Percentiles rank a stretch among this genome's conserved stretches.
Conservation (phyloP, 768 basidiomycete species). For the Rhodotorula taiwanensis region DNA sequence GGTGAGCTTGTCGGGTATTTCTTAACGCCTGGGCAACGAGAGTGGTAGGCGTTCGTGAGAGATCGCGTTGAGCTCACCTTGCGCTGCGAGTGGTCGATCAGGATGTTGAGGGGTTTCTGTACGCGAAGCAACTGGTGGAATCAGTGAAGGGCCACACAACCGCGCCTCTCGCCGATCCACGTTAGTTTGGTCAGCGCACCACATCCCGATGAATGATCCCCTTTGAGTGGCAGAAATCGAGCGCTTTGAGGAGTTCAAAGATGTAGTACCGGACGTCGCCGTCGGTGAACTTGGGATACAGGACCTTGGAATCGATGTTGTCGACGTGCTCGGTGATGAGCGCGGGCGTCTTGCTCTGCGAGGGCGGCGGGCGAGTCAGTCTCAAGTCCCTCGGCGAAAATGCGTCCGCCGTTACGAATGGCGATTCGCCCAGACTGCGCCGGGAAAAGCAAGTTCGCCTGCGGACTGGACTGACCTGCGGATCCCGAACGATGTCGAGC, state of each 20-base stretch:
- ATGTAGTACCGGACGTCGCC: constrained; percentile 95
- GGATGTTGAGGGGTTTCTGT: constrained; percentile 89
- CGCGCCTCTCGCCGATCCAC: too few relatives aligned
- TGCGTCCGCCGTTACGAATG: too few relatives aligned
- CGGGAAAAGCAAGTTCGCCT: too few relatives aligned
- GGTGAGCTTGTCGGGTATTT: background rate
- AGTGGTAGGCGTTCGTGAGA: background rate
- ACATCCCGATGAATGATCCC: constrained; percentile 97
- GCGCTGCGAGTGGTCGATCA: constrained; percentile 97
- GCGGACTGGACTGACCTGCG: constrained; percentile 44
- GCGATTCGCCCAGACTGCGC: too few relatives aligned
- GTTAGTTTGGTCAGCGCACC: too few relatives aligned
- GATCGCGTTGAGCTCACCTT: constrained; percentile 55
- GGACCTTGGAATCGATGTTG: constrained; percentile 93
- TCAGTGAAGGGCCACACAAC: constrained; percentile 47
- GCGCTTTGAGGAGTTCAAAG: constrained; percentile 89
- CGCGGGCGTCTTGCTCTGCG: constrained; percentile 82
- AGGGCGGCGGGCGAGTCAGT: background rate
- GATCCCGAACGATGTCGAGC: constrained; percentile 92
- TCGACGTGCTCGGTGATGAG: constrained; percentile 96
- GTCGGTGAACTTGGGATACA: constrained; percentile 93
- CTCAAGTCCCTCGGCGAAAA: too few relatives aligned
- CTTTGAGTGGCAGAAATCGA: constrained; percentile 96
- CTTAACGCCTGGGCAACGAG: background rate
- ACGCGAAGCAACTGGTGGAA: constrained; percentile 55